phyloP scores from a whole-genome alignment of 106 monocot species.

The Triglochin maritima region DNA sequence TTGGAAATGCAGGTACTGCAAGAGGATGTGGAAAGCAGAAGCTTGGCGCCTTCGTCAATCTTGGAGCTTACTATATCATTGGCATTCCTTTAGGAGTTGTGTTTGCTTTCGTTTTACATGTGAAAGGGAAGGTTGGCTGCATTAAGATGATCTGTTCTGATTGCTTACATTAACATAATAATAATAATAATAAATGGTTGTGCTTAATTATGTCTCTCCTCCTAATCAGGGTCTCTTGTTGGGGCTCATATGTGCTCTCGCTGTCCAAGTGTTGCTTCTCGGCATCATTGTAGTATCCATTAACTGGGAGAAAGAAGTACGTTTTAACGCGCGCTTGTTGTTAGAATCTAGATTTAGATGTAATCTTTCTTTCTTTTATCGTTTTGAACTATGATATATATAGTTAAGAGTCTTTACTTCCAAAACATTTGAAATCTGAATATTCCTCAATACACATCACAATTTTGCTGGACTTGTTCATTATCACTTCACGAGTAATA shows the following conservation, averaged over 20 bases:
- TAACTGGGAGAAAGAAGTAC: slow-evolving; percentile 47
- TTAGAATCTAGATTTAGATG: background rate
- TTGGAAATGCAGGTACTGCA: slow-evolving; percentile 23
- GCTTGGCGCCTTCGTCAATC: slow-evolving; percentile 49
- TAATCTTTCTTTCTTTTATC: no score
- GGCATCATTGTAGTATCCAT: slow-evolving; percentile 17
- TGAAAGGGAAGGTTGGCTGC: slow-evolving; percentile 50
- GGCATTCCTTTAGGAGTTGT: slow-evolving; percentile 65
- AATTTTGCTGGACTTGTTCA: no score
- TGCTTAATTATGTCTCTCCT: background rate
- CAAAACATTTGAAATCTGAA: no score
- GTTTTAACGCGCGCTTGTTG: background rate
- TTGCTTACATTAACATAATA: background rate
- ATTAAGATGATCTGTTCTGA: background rate
- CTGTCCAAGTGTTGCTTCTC: slow-evolving; percentile 21
- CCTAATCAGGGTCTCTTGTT: slow-evolving; percentile 41
- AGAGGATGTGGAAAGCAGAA: slow-evolving; percentile 70
- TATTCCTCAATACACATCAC: no score
- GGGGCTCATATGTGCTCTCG: slow-evolving; percentile 33
- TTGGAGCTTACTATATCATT: slow-evolving; percentile 60
- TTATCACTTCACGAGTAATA: no score
- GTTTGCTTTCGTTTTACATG: slow-evolving; percentile 42
- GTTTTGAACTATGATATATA: no score
- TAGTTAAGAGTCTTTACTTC: no score
- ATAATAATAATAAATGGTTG: background rate